Conservation (phyloP, 2,329 filamentous ascomycete species). For the Gnomoniopsis sp. region DNA sequence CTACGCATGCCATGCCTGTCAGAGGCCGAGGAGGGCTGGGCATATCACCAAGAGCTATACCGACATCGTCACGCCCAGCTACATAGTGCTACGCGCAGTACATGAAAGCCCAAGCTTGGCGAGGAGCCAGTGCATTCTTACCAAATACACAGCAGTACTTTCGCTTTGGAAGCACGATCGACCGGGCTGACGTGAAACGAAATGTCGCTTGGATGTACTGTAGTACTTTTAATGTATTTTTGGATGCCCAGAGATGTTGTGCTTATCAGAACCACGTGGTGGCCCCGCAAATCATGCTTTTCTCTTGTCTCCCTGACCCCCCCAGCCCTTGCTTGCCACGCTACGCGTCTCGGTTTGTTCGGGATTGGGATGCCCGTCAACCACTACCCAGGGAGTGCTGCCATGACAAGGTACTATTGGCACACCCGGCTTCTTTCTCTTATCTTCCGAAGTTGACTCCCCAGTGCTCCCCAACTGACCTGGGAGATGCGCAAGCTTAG, state of each 20-base stretch:
- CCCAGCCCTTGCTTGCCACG: conserved; percentile 4
- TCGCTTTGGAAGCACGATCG: not conserved
- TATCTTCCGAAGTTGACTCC: not conserved
- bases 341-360: conserved; percentile 1
- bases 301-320: not conserved
- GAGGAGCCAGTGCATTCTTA: not conserved
- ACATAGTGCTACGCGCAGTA: not conserved
- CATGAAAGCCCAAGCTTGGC: not conserved
- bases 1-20: not conserved
- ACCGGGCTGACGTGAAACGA: not conserved
- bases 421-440: not conserved
- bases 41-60: too few species aligned
- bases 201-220: not conserved
- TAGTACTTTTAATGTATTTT: not conserved
- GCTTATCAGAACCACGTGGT: conserved; percentile 18
- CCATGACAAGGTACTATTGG: not conserved
- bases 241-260: conserved; percentile 7
- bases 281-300: conserved; percentile 17
- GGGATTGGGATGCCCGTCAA: not conserved
- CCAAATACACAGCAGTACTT: not conserved
- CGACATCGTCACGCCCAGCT: not conserved
- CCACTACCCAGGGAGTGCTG: not conserved
- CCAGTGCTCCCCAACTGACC: not conserved
- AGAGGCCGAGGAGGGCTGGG: not conserved
- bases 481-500: not conserved